Evolutionary conservation across 495 filamentous ascomycete genomes (phyloP), one percentile per base, ranked within the genome.

Genomic region (Penicillium desertorum): DNA sequence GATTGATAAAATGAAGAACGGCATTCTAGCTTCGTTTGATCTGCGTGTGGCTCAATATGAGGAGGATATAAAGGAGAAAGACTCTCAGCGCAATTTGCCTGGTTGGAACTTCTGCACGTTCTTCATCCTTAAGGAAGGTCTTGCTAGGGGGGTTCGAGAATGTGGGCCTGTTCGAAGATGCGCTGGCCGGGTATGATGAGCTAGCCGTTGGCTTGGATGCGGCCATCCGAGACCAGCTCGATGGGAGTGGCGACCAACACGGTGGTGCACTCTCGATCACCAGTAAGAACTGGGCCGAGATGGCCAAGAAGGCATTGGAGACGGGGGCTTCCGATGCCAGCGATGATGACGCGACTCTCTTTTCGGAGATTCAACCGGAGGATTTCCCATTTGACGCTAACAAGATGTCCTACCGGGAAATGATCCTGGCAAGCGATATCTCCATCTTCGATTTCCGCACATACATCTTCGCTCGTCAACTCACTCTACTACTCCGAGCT

Each of bases 21-120:
- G 90, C 8, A 96, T 98, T 58, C 78, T 98, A 19, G 81, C 86
- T 16, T 92, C 92, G 6, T 98, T 98, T 65, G 92, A 96, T 76
- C 79, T 87, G 44, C 87, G 94, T 10, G 95, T 98, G 5, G 83
- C 81, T 41, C 93, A 97, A 64, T 98, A 98, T 70, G 94, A 98
- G 66, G 93, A 97, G 64, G 95, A 98, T 70, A 95, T 98, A 63
- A 86, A 87, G 62, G 95, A 96, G 67, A 91, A 89, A 64, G 94
- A 98, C 62, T 83, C 88, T 4, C 92, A 97, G 75, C 85, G 93
- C 42, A 83, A 79, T 42, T 73, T 98, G 22, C 94, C 95, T 4
- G 94, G 94, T 0, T 98, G 95, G 94, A 98, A 98, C 66, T 98
- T 98, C 67, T 97, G 93, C 70, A 98, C 95, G 1, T 98, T 97